Base-by-base conservation (phyloP, 2,329 filamentous ascomycete species). In the Aspergillus sojae region DNA sequence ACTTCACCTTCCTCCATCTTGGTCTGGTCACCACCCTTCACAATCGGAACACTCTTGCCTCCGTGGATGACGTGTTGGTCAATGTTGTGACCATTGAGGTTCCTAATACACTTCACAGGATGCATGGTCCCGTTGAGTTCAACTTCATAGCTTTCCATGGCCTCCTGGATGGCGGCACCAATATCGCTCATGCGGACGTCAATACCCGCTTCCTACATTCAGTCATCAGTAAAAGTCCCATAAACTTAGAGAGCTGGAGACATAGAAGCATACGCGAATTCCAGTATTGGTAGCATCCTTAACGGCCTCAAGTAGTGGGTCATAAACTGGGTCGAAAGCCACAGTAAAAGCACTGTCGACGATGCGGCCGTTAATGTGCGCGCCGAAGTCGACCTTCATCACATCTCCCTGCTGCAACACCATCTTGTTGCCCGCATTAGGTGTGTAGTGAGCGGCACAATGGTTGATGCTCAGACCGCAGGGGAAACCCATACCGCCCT, bases 1-100 rank as follows among this genome's bases (percentile, higher is more conserved):
- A 93, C 89, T 75, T 98, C 94, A 48, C 93, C 93, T 80, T 97
- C 94, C 81, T 97, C 94, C 94, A 98, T 98, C 85, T 96, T 97
- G 58, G 93, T 96, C 77, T 90, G 88, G 74, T 96, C 92, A 66
- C 87, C 87, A 66, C 88, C 90, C 83, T 96, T 96, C 67, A 97
- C 93, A 72, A 97, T 97, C 0, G 94, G 94, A 58, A 97, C 92
- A 69, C 91, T 93, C 85, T 97, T 97, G 59, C 78, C 91, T 62
- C 94, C 93, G 80, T 97, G 94, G 71, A 97, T 97, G 77, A 88
- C 89, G 82, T 94, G 95, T 65, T 89, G 93, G 62, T 92, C 85
- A 74, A 97, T 97, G 69, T 91, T 94, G 82, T 97, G 94, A 11
- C 93, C 93, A 74, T 91, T 94, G 65, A 96, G 83, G 81, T 95